These are phyloP conservation scores for Phytophthora sp. DNA, from an alignment of 352 stramenopile species.

Conservation along the genomic window DNA sequence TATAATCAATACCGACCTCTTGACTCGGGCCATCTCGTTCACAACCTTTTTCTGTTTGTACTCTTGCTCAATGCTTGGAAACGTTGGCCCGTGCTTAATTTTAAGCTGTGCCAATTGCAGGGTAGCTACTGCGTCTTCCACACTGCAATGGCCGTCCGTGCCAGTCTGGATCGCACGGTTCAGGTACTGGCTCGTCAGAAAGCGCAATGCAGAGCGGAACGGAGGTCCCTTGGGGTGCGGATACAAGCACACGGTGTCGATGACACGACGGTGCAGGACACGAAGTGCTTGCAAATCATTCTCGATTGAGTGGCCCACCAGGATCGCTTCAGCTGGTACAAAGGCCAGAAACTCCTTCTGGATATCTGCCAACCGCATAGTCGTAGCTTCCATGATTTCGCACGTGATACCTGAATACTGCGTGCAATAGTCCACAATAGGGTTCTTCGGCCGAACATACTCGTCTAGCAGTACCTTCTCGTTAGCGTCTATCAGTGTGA, in stretches of 20 bases:
- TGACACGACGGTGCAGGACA: constrained; percentile 75
- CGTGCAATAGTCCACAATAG: constrained; percentile 90
- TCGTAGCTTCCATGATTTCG: constrained; percentile 80
- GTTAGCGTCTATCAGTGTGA: constrained; percentile 74
- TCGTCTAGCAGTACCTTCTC: constrained; percentile 84
- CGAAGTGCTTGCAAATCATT: constrained; percentile 81
- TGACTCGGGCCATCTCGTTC: constrained; percentile 65
- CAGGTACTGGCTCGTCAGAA: constrained; percentile 75
- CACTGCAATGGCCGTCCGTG: constrained; percentile 77
- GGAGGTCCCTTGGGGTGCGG: constrained; percentile 79
- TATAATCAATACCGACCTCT: constrained; percentile 84
- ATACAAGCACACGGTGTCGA: constrained; percentile 86
- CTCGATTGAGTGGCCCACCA: constrained; percentile 90
- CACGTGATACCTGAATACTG: constrained; percentile 86
- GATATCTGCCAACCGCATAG: constrained; percentile 64
- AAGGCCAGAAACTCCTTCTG: constrained; percentile 65
- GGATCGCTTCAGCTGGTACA: constrained; percentile 72
- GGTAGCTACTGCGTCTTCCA: constrained; percentile 81
- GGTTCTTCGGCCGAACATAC: constrained; percentile 78
- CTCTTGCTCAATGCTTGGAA: constrained; percentile 73
- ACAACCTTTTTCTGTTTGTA: constrained; percentile 85
- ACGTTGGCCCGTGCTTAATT: constrained; percentile 75
- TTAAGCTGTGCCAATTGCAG: constrained; percentile 82
- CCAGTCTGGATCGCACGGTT: constrained; percentile 77
- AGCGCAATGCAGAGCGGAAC: constrained; percentile 79